Base-by-base conservation (phyloP, 805 yeast genomes). In the Candida dendrica region DNA sequence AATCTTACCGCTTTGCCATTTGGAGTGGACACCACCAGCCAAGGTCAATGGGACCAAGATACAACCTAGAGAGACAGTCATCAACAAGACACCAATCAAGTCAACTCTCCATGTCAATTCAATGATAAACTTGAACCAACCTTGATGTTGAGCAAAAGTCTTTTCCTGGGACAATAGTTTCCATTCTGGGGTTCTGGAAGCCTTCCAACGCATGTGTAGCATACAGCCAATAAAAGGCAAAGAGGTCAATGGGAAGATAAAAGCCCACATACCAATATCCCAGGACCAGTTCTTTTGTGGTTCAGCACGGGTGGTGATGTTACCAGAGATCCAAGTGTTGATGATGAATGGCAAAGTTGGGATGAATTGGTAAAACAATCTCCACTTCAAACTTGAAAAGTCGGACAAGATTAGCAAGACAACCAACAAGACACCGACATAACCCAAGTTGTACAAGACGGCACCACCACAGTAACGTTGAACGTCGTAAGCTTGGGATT, bases 201-300 rank as follows among this genome's bases (percentile, higher is more conserved):
- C 89, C 43, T 60, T 55, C 49, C 61, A 63, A 48, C 71, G 59
- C 84, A 81, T 79, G 58, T 80, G 81, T 3, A 69, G 15, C 52
- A 79, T 63, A 52, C 81, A 71, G 5, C 50, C 47, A 7, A 81
- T 49, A 40, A 84, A 59, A 17, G 90, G 91, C n/a, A 84, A 40
- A 49, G 81, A 66, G 5, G 78, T 56, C 32, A 81, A 63, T 30
- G 90, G 90, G 69, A 79, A 75, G 48, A 84, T 81, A 51, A 81
- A 79, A 2, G 89, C 88, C 84, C 84, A 84, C 75, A 84, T 82
- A 33, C 82, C 89, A 50, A 82, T 76, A 53, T 81, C 82, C 90
- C 90, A 84, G 11, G 78, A 69, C 81, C 87, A 81, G 29, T 69
- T 55, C 6, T 47, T 39, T 11, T 41, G 3, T 29, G 64, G 64